Percentiles rank a stretch among this genome's conserved stretches.
These are phyloP conservation scores for Penstemon eatonii DNA, from an alignment of 257 asterid genomes.

Conservation along the genomic window DNA sequence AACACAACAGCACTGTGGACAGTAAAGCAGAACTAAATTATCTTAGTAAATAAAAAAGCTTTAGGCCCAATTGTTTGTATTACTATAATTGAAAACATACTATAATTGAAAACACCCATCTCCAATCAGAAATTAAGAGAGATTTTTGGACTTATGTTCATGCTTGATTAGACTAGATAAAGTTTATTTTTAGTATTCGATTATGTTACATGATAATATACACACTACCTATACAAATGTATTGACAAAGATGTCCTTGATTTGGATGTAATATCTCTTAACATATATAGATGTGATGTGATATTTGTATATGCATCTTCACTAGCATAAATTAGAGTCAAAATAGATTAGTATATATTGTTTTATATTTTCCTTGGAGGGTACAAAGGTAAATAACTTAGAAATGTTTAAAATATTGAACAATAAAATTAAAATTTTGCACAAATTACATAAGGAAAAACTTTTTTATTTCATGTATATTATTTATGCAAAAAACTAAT, in stretches of 20 bases:
- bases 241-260: background rate
- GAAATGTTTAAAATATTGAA: background rate
- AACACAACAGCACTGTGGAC: constrained; percentile 79
- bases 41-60: constrained; percentile 20
- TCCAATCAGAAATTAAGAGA: background rate
- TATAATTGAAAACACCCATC: constrained; percentile 9
- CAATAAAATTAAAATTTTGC: background rate
- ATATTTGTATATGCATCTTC: background rate
- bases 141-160: background rate
- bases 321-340: background rate
- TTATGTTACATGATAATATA: background rate
- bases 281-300: too few species aligned
- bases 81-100: constrained; percentile 12
- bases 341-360: too few species aligned
- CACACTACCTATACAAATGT: background rate
- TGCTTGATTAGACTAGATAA: background rate
- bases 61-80: constrained; percentile 10
- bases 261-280: background rate
- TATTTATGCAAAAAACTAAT: background rate
- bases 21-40: constrained; percentile 30
- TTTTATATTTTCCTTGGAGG: too few species aligned
- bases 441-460: background rate
- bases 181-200: background rate
- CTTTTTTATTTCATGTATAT: background rate
- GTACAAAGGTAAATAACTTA: background rate